Percentiles rank a stretch among this genome's conserved stretches.
These are phyloP conservation scores for Scedosporium dehoogii DNA, from an alignment of 2,329 filamentous ascomycete genomes.

Conservation along the genomic window DNA sequence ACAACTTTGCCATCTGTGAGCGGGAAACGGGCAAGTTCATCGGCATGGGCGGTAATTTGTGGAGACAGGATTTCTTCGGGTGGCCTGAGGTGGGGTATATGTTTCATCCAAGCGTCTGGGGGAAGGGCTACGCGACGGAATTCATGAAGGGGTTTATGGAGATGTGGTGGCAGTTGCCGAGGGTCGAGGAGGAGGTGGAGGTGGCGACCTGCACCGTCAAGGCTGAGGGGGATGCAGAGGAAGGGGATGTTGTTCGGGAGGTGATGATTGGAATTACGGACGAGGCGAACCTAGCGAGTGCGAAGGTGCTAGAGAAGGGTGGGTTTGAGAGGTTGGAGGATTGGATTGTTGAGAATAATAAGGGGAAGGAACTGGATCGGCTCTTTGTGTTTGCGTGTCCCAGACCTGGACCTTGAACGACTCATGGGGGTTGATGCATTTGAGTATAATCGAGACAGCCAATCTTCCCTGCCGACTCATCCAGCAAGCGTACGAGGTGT, in stretches of 20 bases:
- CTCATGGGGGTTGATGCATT: not conserved
- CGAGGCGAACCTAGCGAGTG: slow-evolving; percentile 39
- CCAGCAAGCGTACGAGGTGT: too few relatives aligned
- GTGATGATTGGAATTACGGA: slow-evolving; percentile 37
- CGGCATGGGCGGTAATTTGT: slow-evolving; percentile 36
- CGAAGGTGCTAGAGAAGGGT: slow-evolving; percentile 43
- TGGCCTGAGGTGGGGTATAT: slow-evolving; percentile 54
- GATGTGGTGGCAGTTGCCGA: slow-evolving; percentile 38
- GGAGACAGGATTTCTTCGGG: slow-evolving; percentile 25
- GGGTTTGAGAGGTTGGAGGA: slow-evolving; percentile 32
- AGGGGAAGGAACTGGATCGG: not conserved
- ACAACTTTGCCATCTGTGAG: slow-evolving; percentile 45
- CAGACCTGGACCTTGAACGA: not conserved
- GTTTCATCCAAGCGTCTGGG: slow-evolving; percentile 42
- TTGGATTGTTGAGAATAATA: not conserved
- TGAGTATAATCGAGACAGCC: not conserved
- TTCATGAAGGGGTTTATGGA: slow-evolving; percentile 36
- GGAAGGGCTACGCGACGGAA: slow-evolving; percentile 47
- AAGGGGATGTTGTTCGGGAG: slow-evolving; percentile 24
- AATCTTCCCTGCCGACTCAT: too few relatives aligned
- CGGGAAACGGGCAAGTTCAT: slow-evolving; percentile 38
- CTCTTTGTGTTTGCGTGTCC: slow-evolving; percentile 1
- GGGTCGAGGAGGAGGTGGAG: slow-evolving; percentile 31
- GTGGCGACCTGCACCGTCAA: slow-evolving; percentile 29
- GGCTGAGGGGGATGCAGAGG: slow-evolving; percentile 7